Evolutionary conservation across 106 monocot genomes (phyloP).

Genomic region (Apostasia ramifera): DNA sequence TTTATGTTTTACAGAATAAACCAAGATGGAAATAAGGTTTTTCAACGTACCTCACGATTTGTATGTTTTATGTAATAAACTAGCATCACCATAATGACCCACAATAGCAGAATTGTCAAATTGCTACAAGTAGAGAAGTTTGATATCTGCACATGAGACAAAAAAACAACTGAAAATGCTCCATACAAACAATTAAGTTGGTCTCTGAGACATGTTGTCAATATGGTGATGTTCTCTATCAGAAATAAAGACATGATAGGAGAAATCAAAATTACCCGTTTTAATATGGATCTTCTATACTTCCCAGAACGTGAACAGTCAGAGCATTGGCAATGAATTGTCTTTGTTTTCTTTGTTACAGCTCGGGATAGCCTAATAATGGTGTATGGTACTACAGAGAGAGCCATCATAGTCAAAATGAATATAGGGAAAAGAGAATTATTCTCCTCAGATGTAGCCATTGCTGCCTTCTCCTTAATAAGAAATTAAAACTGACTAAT

Average conservation of each 20-base stretch:
- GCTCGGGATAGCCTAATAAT: constrained; percentile 42
- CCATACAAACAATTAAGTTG: neutral
- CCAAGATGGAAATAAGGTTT: neutral
- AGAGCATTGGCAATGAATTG: constrained; percentile 65
- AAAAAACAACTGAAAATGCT: neutral
- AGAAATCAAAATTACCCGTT: constrained; percentile 27
- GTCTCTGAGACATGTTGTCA: neutral
- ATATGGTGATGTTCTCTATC: neutral
- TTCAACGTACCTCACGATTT: constrained; percentile 56
- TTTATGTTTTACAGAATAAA: neutral
- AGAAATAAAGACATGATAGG: neutral
- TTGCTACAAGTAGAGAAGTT: constrained; percentile 81
- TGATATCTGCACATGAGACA: constrained; percentile 56
- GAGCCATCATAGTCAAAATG: constrained; percentile 75
- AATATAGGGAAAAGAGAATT: constrained; percentile 73
- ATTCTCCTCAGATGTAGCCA: constrained; percentile 80
- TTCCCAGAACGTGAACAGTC: constrained; percentile 64
- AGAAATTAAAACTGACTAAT: neutral
- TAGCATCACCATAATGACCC: constrained; percentile 69
- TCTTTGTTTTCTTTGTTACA: constrained; percentile 49
- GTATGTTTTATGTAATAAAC: constrained; percentile 82
- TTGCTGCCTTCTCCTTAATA: constrained; percentile 9
- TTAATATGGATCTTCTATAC: constrained; percentile 70
- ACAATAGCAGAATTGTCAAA: constrained; percentile 69
- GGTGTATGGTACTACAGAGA: constrained; percentile 80